Percentiles rank a stretch among this genome's conserved stretches.
Conservation (phyloP, 2,329 filamentous ascomycete species). For the Venturiaceae sp. region DNA sequence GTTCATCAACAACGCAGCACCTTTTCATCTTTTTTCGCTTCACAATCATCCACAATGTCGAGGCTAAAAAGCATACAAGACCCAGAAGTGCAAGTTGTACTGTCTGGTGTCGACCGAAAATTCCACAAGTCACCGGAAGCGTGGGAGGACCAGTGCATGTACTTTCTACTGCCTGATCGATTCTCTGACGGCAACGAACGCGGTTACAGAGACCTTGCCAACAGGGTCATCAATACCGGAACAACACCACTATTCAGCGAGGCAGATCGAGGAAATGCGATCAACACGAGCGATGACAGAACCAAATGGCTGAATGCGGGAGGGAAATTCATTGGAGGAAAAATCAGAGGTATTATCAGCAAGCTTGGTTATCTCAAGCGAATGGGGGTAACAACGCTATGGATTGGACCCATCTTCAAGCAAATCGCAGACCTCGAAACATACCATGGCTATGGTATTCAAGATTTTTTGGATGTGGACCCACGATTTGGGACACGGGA, state of each 20-base stretch:
- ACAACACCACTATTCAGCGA: conserved; percentile 3
- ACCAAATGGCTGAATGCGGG: conserved; percentile 11
- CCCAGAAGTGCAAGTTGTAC: neutral
- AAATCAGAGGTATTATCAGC: conserved; percentile 12
- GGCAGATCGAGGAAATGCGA: conserved; percentile 10
- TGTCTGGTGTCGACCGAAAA: neutral
- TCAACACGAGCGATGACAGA: neutral
- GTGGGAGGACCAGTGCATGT: conserved; percentile 16
- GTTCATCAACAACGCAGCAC: neutral
- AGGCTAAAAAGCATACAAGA: neutral
- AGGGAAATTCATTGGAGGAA: conserved; percentile 13
- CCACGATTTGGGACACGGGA: conserved; percentile 15
- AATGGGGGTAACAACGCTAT: conserved; percentile 14
- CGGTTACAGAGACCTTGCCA: neutral
- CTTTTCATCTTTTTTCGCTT: neutral
- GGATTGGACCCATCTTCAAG: conserved; percentile 18
- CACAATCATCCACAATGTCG: neutral
- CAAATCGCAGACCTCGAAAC: conserved; percentile 11
- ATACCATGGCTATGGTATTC: conserved; percentile 16
- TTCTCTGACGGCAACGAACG: conserved; percentile 13
- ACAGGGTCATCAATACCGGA: neutral
- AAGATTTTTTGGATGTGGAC: conserved; percentile 16
- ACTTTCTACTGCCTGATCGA: conserved; percentile 16
- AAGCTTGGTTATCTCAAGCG: conserved; percentile 17
- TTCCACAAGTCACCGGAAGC: conserved; percentile 13